phyloP scores from a whole-genome alignment of 768 basidiomycete genomes.

The Pisolithus microcarpus region DNA sequence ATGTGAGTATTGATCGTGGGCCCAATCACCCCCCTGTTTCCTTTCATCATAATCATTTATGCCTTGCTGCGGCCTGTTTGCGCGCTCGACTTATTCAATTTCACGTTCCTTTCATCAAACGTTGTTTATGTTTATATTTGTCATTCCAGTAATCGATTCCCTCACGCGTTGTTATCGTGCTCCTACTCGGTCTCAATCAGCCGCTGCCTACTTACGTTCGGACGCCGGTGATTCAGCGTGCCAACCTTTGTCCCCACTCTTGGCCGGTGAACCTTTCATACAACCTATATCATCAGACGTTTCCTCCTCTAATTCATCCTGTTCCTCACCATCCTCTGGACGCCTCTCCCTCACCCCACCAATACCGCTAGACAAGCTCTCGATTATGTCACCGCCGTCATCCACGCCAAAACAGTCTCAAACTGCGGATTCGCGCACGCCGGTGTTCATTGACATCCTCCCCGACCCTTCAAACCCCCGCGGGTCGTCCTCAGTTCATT shows the following conservation, averaged over 20 bases:
- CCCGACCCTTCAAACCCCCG: slow-evolving; percentile 10
- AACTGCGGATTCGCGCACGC: slow-evolving; percentile 20
- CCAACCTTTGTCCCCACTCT: slow-evolving; percentile 7
- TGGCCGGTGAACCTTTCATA: neutral
- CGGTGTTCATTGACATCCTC: slow-evolving; percentile 29
- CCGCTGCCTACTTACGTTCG: slow-evolving; percentile 11
- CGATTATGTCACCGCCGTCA: slow-evolving; percentile 14
- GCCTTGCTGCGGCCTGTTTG: slow-evolving; percentile 18
- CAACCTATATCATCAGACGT: slow-evolving; percentile 21
- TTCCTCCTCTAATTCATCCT: slow-evolving; percentile 8
- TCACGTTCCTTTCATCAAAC: slow-evolving; percentile 15
- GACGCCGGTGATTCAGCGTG: slow-evolving; percentile 8
- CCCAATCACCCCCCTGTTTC: neutral
- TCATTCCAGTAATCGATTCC: slow-evolving; percentile 27
- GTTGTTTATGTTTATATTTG: slow-evolving; percentile 26
- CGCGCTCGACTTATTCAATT: slow-evolving; percentile 7
- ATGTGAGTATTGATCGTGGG: slow-evolving; percentile 37
- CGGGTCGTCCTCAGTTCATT: slow-evolving; percentile 3
- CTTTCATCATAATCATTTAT: neutral
- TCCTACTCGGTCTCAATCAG: slow-evolving; percentile 15
- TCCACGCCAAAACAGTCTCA: slow-evolving; percentile 14
- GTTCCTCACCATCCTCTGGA: slow-evolving; percentile 13
- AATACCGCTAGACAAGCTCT: slow-evolving; percentile 4
- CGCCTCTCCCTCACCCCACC: slow-evolving; percentile 9
- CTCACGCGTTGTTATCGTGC: slow-evolving; percentile 28